Base-by-base conservation (phyloP, 2,329 filamentous ascomycete genomes). In the Venturia carpophila region DNA sequence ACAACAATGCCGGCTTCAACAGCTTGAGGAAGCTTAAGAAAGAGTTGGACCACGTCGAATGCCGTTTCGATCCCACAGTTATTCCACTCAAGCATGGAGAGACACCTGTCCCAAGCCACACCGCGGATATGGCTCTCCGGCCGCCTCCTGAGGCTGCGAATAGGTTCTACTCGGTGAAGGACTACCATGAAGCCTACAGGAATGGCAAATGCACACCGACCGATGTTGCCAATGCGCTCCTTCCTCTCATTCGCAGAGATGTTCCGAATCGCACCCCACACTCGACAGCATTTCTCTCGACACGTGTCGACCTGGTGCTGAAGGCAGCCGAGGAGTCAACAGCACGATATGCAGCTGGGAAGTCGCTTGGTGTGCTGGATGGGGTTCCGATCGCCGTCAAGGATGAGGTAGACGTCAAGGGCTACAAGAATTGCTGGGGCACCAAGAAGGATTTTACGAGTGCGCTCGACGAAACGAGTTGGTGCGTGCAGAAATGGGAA, bases 361-460 rank as follows among this genome's bases (percentile, higher is more conserved):
- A 82, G 67, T 82, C 86, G 0, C 74, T 91, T 19, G 82, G 90
- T 15, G 77, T 90, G 5, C 78, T 96, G 9, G 92, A 96, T 71
- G 92, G 92, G 15, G 85, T 96, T 0, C 92, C 91, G 0, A 83
- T 95, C 61, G 89, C 87, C 0, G 84, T 94, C 70, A 96, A 96
- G 76, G 91, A 95, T 71, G 91, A 96, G 71, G 82, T 87, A 19
- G 82, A 88, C 68, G 79, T 92, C 41, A 80, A 84, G 68, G 90
- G 89, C 17, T 92, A 91, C 72, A 82, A 84, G 62, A 84, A 82
- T 68, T 87, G 85, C 64, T 76, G 83, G 60, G 91, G 89, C 27
- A 86, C 87, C 70, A 82, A 78, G 67, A 79, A 86, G 58, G 81
- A 88, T 68, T 82, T 83, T 66, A 82, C 79, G 1, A 67, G 79